Base-by-base conservation (phyloP, 192 early-diverging fungal species). In the Kappamyces sp. region DNA sequence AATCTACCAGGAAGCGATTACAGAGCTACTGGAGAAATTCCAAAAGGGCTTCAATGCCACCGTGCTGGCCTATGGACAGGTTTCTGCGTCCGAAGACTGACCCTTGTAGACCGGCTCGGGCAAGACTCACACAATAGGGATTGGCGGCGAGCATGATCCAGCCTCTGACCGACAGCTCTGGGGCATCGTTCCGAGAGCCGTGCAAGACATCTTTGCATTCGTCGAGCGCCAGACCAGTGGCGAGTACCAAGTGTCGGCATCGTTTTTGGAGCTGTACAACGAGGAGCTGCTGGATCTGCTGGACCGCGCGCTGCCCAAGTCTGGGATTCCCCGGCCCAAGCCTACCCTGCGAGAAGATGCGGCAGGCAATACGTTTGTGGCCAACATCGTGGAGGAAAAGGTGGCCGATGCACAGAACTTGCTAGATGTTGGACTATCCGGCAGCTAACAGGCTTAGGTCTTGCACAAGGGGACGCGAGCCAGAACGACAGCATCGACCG, bases 111-210 rank as follows among this genome's bases (percentile, higher is more conserved):
- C 93, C 7, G 93, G 91, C 8, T 87, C 86, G 2, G 95, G 95
- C 49, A 98, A 98, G 70, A 96, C 95, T 8, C 88, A 85, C 64
- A 98, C 91, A 5, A 98, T 98, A 94, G 91, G 92, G 40, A 92
- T 93, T 8, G 82, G 76, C 12, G 42, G 67, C 9, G 65, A 6
- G 3, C 32, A 63, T 38, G 32, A 15, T 48, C 32, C 47, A 61
- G 15, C 39, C 47, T 14, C 48, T 54, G 47, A 48, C 32, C 32
- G 41, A 14, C 48, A 50, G 7, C 33, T 22, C 30, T 62, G 5
- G n/a, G 65, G 65, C 30, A 41, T 66, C 31, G 34, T 68, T 5
- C 49, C 49, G 8, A 12, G 61, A 29, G 62, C 38, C 14, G 37
- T 36, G 11, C 8, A 37, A 12, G 6, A 63, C 29, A 59, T 59